Evolutionary conservation across 768 basidiomycete species (phyloP).

Genomic region (Suillus discolor): DNA sequence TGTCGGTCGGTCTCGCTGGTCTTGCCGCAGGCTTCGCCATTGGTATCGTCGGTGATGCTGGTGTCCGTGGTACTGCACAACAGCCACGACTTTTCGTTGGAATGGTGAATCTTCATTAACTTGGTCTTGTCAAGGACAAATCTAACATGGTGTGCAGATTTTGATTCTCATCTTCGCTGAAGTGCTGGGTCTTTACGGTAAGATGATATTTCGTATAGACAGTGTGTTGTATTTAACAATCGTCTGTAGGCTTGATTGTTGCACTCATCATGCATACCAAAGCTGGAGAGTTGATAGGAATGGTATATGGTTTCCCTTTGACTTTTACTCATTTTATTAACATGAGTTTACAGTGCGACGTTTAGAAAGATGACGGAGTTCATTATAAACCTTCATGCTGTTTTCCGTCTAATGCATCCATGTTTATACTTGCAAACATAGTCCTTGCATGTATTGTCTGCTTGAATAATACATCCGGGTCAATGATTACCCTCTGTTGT

Average conservation of each 20-base stretch:
- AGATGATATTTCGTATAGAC: slow-evolving; percentile 11
- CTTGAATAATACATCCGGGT: neutral
- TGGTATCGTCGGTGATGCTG: slow-evolving; percentile 98
- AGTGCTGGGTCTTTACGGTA: slow-evolving; percentile 90
- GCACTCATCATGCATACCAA: slow-evolving; percentile 95
- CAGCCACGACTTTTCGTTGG: slow-evolving; percentile 93
- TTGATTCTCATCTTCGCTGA: slow-evolving; percentile 98
- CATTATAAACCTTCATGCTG: slow-evolving; percentile 13
- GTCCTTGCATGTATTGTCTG: neutral
- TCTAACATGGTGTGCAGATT: slow-evolving; percentile 52
- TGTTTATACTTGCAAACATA: slow-evolving; percentile 9
- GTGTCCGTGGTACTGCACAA: slow-evolving; percentile 96
- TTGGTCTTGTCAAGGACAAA: neutral
- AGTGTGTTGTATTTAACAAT: neutral
- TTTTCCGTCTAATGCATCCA: slow-evolving; percentile 8
- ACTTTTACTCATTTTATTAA: neutral
- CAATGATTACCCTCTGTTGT: neutral
- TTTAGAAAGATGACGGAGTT: slow-evolving; percentile 14
- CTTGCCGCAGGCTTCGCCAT: slow-evolving; percentile 97
- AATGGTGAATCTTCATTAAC: slow-evolving; percentile 59
- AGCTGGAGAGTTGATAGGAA: slow-evolving; percentile 34
- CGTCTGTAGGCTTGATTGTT: slow-evolving; percentile 72
- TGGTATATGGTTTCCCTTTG: slow-evolving; percentile 16
- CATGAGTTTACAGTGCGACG: slow-evolving; percentile 21
- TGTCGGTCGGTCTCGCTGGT: slow-evolving; percentile 91